Evolutionary conservation across 345 rosid genomes (phyloP).

Genomic region (Populus nigra): DNA sequence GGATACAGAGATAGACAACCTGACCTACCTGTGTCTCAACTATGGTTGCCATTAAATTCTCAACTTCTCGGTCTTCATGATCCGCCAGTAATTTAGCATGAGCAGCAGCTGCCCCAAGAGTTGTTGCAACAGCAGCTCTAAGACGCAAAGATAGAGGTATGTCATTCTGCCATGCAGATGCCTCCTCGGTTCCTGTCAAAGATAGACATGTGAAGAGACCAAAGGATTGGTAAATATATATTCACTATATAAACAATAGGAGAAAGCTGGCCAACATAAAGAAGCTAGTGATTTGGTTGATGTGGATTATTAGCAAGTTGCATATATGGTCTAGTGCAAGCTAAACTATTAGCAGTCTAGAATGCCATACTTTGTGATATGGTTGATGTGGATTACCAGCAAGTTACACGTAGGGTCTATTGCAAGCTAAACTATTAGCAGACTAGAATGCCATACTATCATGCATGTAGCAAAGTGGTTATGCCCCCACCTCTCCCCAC

Average conservation of each 20-base stretch:
- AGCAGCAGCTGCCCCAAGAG: constrained; percentile 81
- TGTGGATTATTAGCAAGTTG: no score
- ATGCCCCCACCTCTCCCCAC: background rate
- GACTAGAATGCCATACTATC: no score
- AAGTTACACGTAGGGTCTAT: no score
- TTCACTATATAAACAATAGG: background rate
- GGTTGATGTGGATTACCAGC: no score
- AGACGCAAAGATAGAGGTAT: constrained; percentile 59
- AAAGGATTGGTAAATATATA: background rate
- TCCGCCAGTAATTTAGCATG: constrained; percentile 77
- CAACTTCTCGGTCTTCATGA: constrained; percentile 79
- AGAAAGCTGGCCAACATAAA: background rate
- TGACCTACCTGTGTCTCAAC: constrained; percentile 67
- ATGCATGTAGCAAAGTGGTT: no score
- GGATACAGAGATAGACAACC: background rate
- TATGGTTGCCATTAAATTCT: constrained; percentile 54
- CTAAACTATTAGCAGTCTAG: no score
- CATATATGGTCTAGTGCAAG: no score
- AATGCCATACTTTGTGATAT: background rate
- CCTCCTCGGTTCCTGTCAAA: constrained; percentile 46
- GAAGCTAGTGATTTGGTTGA: background rate
- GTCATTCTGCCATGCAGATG: constrained; percentile 29
- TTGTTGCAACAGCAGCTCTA: constrained; percentile 72
- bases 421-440: no score
- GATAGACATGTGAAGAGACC: constrained; percentile 10